Percentiles rank a stretch among this genome's conserved stretches.
phyloP scores from a whole-genome alignment of 441 rosid genomes.

The Manihot esculenta region DNA sequence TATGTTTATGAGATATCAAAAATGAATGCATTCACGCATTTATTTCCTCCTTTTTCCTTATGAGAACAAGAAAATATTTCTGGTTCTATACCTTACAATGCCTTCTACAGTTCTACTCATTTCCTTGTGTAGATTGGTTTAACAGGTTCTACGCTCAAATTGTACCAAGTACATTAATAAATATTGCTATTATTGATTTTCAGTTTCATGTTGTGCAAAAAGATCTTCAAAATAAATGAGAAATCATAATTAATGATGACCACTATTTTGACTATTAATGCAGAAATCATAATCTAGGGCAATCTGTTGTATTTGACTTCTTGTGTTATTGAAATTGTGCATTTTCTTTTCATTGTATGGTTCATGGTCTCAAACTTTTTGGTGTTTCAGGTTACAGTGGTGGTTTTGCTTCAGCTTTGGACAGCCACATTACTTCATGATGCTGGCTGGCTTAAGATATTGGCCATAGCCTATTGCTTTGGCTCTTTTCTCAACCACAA shows the following conservation, averaged over 20 bases:
- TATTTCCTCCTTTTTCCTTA: background rate
- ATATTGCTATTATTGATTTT: background rate
- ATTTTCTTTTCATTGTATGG: background rate
- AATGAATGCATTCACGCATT: background rate
- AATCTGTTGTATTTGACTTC: background rate
- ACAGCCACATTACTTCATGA: slow-evolving; percentile 60
- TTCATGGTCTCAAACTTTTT: slow-evolving; percentile 8
- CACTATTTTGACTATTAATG: background rate
- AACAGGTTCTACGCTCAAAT: background rate
- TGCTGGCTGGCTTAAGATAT: slow-evolving; percentile 72
- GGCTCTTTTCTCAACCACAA: slow-evolving; percentile 92
- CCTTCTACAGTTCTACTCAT: background rate
- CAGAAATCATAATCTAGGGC: background rate
- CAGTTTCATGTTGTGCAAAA: background rate
- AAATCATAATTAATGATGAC: background rate
- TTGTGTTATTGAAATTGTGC: background rate
- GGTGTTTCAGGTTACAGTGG: slow-evolving; percentile 56
- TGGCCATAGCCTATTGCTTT: slow-evolving; percentile 67
- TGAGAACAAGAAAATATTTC: slow-evolving; percentile 8
- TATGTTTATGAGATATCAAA: background rate
- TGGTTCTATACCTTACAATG: background rate
- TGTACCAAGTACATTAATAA: background rate
- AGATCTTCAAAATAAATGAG: background rate
- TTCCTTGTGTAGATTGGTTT: background rate
- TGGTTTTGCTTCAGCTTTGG: slow-evolving; percentile 66